Evolutionary conservation across 108 stramenopile species (phyloP).

Genomic region (Asterionellopsis glacialis): DNA sequence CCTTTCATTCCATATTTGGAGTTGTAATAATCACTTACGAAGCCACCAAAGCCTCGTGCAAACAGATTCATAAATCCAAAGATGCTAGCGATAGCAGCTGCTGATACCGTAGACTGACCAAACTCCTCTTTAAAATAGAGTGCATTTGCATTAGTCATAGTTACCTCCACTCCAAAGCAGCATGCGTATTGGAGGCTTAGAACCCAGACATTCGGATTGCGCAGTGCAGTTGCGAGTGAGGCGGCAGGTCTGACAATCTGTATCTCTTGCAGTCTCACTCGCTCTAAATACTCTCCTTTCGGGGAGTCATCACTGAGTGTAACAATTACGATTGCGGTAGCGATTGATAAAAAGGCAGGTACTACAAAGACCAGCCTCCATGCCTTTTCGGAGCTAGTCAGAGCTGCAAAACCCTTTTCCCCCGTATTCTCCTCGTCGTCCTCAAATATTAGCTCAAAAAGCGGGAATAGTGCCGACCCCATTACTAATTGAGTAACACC

Average conservation of each 20-base stretch:
- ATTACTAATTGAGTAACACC: conserved; percentile 80
- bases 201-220: conserved; percentile 70
- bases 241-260: conserved; percentile 21
- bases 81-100: conserved; percentile 67
- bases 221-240: conserved; percentile 23
- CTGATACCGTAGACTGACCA: conserved; percentile 55
- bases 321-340: conserved; percentile 32
- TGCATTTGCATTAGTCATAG: conserved; percentile 67
- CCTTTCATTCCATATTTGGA: conserved; percentile 67
- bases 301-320: conserved; percentile 70
- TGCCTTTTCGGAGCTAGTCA: conserved; percentile 27
- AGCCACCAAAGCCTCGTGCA: conserved; percentile 70
- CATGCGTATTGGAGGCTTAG: conserved; percentile 76
- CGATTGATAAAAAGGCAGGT: conserved; percentile 50
- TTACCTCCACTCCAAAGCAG: conserved; percentile 85
- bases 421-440: not conserved
- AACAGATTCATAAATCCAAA: conserved; percentile 80
- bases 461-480: conserved; percentile 66
- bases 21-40: conserved; percentile 42
- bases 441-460: conserved; percentile 42
- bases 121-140: conserved; percentile 79
- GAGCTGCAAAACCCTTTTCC: conserved; percentile 3
- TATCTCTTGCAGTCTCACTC: conserved; percentile 51
- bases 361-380: conserved; percentile 63
- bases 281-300: conserved; percentile 70